Evolutionary conservation across 2,329 filamentous ascomycete species (phyloP).

Genomic region (Biscogniauxia mediterranea): DNA sequence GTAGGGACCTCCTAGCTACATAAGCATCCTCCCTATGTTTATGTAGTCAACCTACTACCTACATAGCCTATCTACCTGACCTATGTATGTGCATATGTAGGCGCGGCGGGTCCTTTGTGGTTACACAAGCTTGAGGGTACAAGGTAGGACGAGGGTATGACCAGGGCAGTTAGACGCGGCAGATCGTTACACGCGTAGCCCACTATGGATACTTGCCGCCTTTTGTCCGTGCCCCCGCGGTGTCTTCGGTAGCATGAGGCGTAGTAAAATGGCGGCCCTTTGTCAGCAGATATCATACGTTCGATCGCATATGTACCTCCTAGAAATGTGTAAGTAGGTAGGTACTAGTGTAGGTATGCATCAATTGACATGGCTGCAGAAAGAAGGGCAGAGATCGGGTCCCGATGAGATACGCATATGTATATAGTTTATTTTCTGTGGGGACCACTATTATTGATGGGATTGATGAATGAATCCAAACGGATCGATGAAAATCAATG

Average conservation of each 20-base stretch:
- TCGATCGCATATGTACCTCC: neutral
- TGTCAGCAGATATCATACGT: neutral
- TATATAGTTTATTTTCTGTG: neutral
- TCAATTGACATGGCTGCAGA: neutral
- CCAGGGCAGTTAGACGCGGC: neutral
- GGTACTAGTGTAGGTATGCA: too few relatives aligned
- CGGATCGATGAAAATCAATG: too few relatives aligned
- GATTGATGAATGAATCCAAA: too few relatives aligned
- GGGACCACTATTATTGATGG: neutral
- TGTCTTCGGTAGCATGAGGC: neutral
- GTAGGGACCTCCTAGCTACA: slow-evolving; percentile 1
- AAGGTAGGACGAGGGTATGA: neutral
- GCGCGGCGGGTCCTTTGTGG: neutral
- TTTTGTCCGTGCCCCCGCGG: neutral
- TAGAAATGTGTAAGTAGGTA: too few relatives aligned
- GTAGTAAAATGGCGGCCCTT: neutral
- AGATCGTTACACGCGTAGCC: neutral
- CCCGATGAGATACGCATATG: neutral
- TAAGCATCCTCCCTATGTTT: too few relatives aligned
- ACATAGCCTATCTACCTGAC: neutral
- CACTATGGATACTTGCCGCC: neutral
- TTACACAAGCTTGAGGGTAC: neutral
- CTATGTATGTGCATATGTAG: neutral
- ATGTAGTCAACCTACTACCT: too few relatives aligned
- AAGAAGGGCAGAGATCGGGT: neutral